Evolutionary conservation across 441 rosid species (phyloP).

Genomic region (Populus trichocarpa): DNA sequence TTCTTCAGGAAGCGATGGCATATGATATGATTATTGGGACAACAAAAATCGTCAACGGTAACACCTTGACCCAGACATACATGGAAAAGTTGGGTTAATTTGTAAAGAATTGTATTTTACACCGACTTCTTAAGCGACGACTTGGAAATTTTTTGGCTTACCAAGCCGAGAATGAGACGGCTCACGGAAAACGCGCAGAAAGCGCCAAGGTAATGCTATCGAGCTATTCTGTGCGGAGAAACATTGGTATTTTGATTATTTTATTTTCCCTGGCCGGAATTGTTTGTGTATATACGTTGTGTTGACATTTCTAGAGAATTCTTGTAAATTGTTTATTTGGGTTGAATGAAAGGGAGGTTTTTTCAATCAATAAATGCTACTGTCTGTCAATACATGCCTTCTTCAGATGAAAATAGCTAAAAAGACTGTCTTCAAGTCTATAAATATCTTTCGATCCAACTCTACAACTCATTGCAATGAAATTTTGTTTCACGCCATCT

Average conservation of each 20-base stretch:
- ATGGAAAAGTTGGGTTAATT: slow-evolving; percentile 49
- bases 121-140: neutral
- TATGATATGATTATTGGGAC: slow-evolving; percentile 83
- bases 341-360: neutral
- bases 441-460: neutral
- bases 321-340: neutral
- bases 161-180: neutral
- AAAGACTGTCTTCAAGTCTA: too few species aligned
- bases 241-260: neutral
- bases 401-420: too few species aligned
- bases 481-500: neutral
- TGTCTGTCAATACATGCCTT: neutral
- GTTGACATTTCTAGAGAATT: neutral
- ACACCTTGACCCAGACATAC: slow-evolving; percentile 57
- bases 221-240: neutral
- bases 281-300: neutral
- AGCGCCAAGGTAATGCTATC: neutral
- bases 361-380: neutral
- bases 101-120: neutral
- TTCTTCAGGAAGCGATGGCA: slow-evolving; percentile 86
- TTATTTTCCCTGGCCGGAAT: neutral
- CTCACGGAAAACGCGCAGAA: neutral
- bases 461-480: neutral
- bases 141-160: neutral
- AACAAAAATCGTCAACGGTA: slow-evolving; percentile 71